Evolutionary conservation across 2,329 filamentous ascomycete species (phyloP).

Genomic region (Talaromyces sp.): DNA sequence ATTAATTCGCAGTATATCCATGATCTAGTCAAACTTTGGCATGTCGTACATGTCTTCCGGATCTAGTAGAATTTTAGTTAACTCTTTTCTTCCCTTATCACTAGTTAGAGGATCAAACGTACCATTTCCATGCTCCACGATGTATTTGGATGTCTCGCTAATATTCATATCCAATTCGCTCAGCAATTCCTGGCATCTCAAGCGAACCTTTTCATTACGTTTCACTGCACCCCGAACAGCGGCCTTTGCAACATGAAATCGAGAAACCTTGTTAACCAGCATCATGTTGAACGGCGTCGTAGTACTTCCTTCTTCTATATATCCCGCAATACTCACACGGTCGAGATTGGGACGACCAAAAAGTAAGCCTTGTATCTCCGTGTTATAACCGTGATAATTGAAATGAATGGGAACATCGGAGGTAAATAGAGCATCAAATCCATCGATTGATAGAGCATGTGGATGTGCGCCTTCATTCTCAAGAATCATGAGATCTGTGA

Average conservation of each 20-base stretch:
- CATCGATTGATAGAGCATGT: conserved; percentile 53
- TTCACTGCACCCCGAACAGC: conserved; percentile 51
- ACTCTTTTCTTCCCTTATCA: neutral
- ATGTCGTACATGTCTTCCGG: conserved; percentile 53
- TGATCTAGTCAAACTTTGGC: conserved; percentile 38
- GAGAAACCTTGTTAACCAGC: conserved; percentile 59
- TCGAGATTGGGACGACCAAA: conserved; percentile 56
- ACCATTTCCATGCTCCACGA: conserved; percentile 54
- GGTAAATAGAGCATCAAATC: conserved; percentile 59
- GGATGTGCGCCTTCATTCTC: conserved; percentile 56
- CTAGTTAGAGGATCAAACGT: conserved; percentile 24
- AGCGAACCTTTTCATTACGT: conserved; percentile 48
- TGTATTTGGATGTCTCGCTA: conserved; percentile 52
- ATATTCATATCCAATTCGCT: conserved; percentile 50
- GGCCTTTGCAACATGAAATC: conserved; percentile 58
- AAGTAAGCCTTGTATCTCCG: conserved; percentile 59
- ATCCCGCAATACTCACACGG: conserved; percentile 57
- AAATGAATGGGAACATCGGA: conserved; percentile 56
- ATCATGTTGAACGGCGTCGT: conserved; percentile 70
- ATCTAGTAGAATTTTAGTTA: conserved; percentile 36
- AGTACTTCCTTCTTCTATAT: conserved; percentile 63
- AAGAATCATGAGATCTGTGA: conserved; percentile 64
- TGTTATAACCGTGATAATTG: conserved; percentile 65
- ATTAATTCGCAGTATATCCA: neutral
- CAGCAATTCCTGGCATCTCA: conserved; percentile 46